Percentiles rank a stretch among this genome's conserved stretches.
phyloP scores from a whole-genome alignment of 2,329 filamentous ascomycete genomes.

The Thelonectria rubi region DNA sequence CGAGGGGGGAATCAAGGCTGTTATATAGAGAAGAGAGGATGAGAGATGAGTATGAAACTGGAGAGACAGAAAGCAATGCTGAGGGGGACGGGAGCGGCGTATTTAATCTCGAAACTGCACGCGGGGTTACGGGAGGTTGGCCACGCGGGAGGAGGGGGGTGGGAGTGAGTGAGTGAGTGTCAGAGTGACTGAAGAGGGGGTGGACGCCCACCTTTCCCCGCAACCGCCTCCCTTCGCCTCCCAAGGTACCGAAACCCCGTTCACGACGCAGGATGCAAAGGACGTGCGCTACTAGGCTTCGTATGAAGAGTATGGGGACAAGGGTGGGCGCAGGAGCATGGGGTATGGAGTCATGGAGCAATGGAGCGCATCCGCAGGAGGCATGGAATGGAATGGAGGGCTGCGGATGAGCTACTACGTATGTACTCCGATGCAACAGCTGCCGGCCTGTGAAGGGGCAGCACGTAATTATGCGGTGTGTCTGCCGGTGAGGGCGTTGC shows the following conservation, averaged over 20 bases:
- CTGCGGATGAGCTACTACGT: background rate
- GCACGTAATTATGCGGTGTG: too few relatives aligned
- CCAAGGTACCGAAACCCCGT: slow-evolving; percentile 24
- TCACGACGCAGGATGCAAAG: slow-evolving; percentile 7
- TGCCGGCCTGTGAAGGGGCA: too few relatives aligned
- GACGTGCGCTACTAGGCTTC: background rate
- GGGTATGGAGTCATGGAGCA: slow-evolving; percentile 14
- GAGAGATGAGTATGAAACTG: slow-evolving; percentile 40
- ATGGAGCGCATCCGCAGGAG: slow-evolving; percentile 12
- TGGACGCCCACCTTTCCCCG: slow-evolving; percentile 41
- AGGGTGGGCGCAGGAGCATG: slow-evolving; percentile 14
- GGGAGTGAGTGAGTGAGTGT: slow-evolving; percentile 28
- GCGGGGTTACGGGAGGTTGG: slow-evolving; percentile 32
- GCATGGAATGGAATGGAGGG: slow-evolving; percentile 4
- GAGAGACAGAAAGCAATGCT: slow-evolving; percentile 25
- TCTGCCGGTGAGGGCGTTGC: too few relatives aligned
- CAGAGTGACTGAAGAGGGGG: slow-evolving; percentile 9
- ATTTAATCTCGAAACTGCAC: slow-evolving; percentile 41
- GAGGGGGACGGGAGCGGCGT: slow-evolving; percentile 36
- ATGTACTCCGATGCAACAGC: too few relatives aligned
- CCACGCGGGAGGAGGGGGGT: slow-evolving; percentile 17
- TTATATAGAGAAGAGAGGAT: slow-evolving; percentile 30
- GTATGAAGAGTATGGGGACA: slow-evolving; percentile 5
- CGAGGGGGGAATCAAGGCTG: slow-evolving; percentile 27
- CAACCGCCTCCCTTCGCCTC: slow-evolving; percentile 41